Evolutionary conservation across 805 yeast genomes (phyloP).

Genomic region (Yamadazyma sp.): DNA sequence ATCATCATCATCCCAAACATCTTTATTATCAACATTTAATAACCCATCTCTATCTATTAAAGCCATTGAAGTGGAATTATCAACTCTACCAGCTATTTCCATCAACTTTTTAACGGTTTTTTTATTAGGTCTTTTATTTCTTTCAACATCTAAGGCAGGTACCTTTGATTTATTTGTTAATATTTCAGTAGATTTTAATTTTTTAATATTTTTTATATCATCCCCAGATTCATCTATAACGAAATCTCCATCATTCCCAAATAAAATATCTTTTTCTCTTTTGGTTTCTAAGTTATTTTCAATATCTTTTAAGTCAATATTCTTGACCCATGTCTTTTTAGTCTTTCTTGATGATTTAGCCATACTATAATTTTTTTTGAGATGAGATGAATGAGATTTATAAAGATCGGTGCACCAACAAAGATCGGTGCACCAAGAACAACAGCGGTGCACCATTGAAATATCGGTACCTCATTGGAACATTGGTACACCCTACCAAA

Average conservation of each 20-base stretch:
- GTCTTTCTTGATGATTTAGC: conserved; percentile 70
- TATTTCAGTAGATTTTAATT: conserved; percentile 64
- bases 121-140: conserved; percentile 48
- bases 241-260: conserved; percentile 65
- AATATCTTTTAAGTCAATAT: conserved; percentile 81
- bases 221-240: conserved; percentile 41
- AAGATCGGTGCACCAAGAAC: too few species aligned
- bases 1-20: conserved; percentile 64
- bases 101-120: conserved; percentile 63
- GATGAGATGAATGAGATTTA: too few species aligned
- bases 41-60: conserved; percentile 64
- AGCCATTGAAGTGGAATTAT: conserved; percentile 47
- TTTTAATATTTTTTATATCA: conserved; percentile 35
- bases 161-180: conserved; percentile 71
- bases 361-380: conserved; percentile 7
- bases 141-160: conserved; percentile 50
- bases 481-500: too few species aligned
- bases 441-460: too few species aligned
- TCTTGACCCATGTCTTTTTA: conserved; percentile 88
- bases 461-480: too few species aligned
- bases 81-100: conserved; percentile 74
- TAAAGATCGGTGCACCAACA: too few species aligned
- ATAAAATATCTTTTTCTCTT: conserved; percentile 57
- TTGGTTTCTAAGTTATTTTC: conserved; percentile 66
- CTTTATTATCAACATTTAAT: conserved; percentile 39